Base-by-base conservation (phyloP, 1,139 yeast species). In the Yarrowia galli region DNA sequence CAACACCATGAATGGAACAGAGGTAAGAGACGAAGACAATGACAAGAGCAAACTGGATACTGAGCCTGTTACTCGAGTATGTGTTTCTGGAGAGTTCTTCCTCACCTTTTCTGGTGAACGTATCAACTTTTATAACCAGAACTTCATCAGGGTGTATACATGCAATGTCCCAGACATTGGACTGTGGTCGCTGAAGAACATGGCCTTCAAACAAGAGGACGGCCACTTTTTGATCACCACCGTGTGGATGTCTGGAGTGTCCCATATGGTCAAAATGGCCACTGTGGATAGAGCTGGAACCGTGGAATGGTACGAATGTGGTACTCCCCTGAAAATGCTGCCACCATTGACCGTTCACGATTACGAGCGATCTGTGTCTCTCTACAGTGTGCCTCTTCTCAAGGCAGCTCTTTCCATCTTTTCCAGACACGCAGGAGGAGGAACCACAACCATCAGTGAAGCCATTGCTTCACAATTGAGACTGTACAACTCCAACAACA, bases 331-430 rank as follows among this genome's bases (percentile, higher is more conserved):
- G 1, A 13, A 22, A 43, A 43, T 42, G 51, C 51, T 58, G 38
- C 51, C 51, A 16, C 64, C 64, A 20, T 32, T 58, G 28, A 58
- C 64, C 4, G 64, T 58, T 3, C 66, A 61, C 20, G 66, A 61
- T 15, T 61, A 61, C 46, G 66, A 61, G 38, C 51, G 64, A 4
- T 18, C 64, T 7, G 42, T 42, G 1, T 58, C 64, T 6, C 51
- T 58, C 9, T 58, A 58, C 51, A 43, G 64, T 22, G 64, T 12
- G 20, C 40, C 49, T 15, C 64, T 58, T 12, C 64, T 58, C 51
- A 58, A 32, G 51, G 51, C 64, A 9, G 64, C 64, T 15, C 51
- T 58, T 12, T 42, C 64, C 35, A 58, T 58, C 64, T 58, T 42
- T 42, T 28, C 64, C 7, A 7, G 38, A n/a, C 51, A 43, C 15